Evolutionary conservation across 768 basidiomycete genomes (phyloP), one percentile per base, ranked within the genome.

Genomic region (Phaeotremella skinneri): DNA sequence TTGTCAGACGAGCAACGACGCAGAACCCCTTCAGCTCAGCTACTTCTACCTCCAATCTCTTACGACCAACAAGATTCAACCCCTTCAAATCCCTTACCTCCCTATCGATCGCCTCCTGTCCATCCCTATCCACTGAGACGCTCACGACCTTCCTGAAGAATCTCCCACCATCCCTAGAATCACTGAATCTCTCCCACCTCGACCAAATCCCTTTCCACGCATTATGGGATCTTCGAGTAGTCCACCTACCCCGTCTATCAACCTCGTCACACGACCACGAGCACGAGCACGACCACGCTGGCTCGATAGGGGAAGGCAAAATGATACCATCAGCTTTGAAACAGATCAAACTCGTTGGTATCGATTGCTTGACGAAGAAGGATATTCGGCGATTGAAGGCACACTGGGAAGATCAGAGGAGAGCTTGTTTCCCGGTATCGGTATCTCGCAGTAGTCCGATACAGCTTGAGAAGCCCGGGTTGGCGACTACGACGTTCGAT

Each of bases 301-400:
- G 32, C 2, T 45, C 26, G 27, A 21, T 21, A 45, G 30, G 26
- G 20, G 25, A 26, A 26, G 51, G 23, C 11, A 3, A n/a, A 14
- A 45, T 25, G 16, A 4, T 49, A n/a, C 49, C 61, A 1, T 65
- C 63, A 5, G 17, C 20, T 4, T 41, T 72, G 49, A 54, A 47
- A n/a, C 61, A 69, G 25, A 60, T 72, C 58, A 69, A 64, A 37
- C 20, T 72, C 27, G 61, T 69, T 3, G 70, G 70, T 17, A 72
- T 72, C 27, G 70, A 72, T 61, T 66, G 68, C 63, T 59, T 72
- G 37, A 72, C 70, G 0, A 50, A 61, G 25, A 53, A 43, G 29
- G 66, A 72, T 59, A 59, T 72, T 32, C 57, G 70, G 25, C 9
- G 37, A 14, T 49, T 69, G 21, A 72, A 69, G 42, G 31, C n/a